A percentile compares a stretch with the other conserved stretches of the same genome.
Evolutionary conservation across 192 early-diverging fungal species (phyloP).

Genomic region (Ambispora gerdemannii): DNA sequence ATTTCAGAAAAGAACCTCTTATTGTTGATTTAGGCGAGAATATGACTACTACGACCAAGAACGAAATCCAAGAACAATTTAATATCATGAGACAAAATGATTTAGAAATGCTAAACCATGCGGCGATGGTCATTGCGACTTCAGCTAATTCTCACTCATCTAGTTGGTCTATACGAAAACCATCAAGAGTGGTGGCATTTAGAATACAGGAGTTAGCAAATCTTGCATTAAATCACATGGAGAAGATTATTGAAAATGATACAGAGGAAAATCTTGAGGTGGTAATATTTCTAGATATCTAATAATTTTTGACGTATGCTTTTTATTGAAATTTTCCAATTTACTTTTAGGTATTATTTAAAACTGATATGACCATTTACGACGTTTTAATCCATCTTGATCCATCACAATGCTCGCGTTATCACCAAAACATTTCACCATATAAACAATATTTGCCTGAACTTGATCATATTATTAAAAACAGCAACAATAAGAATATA

Average conservation of each 20-base stretch:
- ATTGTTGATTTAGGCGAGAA: conserved; percentile 76
- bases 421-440: conserved; percentile 58
- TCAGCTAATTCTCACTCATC: conserved; percentile 55
- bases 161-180: conserved; percentile 57
- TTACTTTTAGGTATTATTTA: conserved; percentile 68
- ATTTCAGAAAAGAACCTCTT: conserved; percentile 73
- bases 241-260: conserved; percentile 36
- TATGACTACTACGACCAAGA: conserved; percentile 45
- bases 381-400: conserved; percentile 70
- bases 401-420: conserved; percentile 54
- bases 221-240: conserved; percentile 58
- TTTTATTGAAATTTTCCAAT: too few species aligned
- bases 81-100: conserved; percentile 47
- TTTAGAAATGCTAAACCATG: conserved; percentile 40
- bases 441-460: conserved; percentile 45
- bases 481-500: background rate
- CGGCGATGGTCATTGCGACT: conserved; percentile 66
- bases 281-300: conserved; percentile 29
- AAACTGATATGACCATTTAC: conserved; percentile 77
- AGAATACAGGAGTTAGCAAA: conserved; percentile 65
- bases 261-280: conserved; percentile 46
- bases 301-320: conserved; percentile 33
- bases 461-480: background rate
- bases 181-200: conserved; percentile 55
- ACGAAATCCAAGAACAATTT: conserved; percentile 54